Evolutionary conservation across 2,329 filamentous ascomycete genomes (phyloP).

Genomic region (Fusarium sp.): DNA sequence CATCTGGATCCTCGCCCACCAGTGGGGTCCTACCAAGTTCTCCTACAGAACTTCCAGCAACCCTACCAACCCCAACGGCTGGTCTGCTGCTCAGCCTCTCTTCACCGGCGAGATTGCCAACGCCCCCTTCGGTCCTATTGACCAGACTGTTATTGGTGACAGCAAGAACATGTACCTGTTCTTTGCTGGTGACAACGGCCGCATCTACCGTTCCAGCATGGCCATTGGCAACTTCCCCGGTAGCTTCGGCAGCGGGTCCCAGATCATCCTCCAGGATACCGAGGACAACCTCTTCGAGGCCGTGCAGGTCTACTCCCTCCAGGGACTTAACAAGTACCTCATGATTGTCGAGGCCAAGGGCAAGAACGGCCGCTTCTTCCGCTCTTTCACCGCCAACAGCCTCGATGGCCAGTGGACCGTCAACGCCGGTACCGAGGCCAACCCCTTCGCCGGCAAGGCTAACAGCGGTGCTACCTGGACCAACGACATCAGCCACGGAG

Average conservation of each 20-base stretch:
- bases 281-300: constrained; percentile 71
- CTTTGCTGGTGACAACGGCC: constrained; percentile 74
- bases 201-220: constrained; percentile 72
- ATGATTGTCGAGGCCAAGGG: constrained; percentile 75
- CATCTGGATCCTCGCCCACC: constrained; percentile 72
- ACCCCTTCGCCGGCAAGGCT: constrained; percentile 73
- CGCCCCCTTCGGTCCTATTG: constrained; percentile 59
- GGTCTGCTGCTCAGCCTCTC: constrained; percentile 40
- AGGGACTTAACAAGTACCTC: constrained; percentile 66
- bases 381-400: constrained; percentile 64
- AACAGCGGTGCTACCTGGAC: constrained; percentile 73
- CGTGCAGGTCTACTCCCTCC: constrained; percentile 71
- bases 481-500: constrained; percentile 73
- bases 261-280: constrained; percentile 53
- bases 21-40: constrained; percentile 70
- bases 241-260: constrained; percentile 62
- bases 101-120: not conserved
- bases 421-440: constrained; percentile 63
- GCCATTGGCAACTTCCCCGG: constrained; percentile 70
- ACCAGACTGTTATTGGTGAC: constrained; percentile 73
- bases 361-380: constrained; percentile 46
- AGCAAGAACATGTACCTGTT: constrained; percentile 71
- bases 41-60: constrained; percentile 68
- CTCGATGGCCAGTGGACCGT: constrained; percentile 67
- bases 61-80: constrained; percentile 66